These are phyloP conservation scores for Kalmanozyma brasiliensis DNA, from an alignment of 1,284 basidiomycete species.

Conservation along the genomic window DNA sequence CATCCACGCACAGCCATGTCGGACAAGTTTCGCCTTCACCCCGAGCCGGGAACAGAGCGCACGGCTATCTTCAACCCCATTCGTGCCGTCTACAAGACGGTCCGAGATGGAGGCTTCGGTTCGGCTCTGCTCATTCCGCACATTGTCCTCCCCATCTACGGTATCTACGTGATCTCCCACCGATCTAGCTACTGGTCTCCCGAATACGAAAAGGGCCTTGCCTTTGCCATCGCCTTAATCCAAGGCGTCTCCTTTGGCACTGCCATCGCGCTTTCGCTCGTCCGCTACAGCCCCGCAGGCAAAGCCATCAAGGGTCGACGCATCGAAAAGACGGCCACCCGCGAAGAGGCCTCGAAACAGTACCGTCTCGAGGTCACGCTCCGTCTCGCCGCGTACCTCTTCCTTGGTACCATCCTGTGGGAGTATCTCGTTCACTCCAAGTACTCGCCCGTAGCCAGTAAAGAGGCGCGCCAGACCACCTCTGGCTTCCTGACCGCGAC, in stretches of 20 bases:
- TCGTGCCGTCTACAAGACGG: slow-evolving; percentile 32
- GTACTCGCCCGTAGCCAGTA: slow-evolving; percentile 30
- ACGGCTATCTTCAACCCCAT: slow-evolving; percentile 14
- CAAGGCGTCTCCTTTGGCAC: slow-evolving; percentile 36
- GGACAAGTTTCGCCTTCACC: slow-evolving; percentile 35
- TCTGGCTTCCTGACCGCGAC: slow-evolving; percentile 37
- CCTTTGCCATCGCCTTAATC: slow-evolving; percentile 23
- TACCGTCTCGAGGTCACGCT: slow-evolving; percentile 37
- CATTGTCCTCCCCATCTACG: slow-evolving; percentile 34
- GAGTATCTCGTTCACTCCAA: slow-evolving; percentile 48
- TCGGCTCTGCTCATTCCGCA: slow-evolving; percentile 24
- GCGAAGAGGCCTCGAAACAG: slow-evolving; percentile 25
- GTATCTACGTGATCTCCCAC: slow-evolving; percentile 28
- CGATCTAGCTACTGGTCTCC: slow-evolving; percentile 23
- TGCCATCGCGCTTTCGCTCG: slow-evolving; percentile 21
- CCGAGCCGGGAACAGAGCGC: slow-evolving; percentile 32
- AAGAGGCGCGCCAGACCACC: slow-evolving; percentile 22
- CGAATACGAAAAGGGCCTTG: slow-evolving; percentile 22
- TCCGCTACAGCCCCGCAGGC: slow-evolving; percentile 35
- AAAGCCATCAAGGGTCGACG: slow-evolving; percentile 49
- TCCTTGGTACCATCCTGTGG: slow-evolving; percentile 32
- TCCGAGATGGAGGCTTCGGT: slow-evolving; percentile 21
- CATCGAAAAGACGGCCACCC: slow-evolving; percentile 37
- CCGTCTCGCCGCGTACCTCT: slow-evolving; percentile 25
- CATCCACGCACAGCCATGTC: slow-evolving; percentile 20